phyloP scores from a whole-genome alignment of 495 filamentous ascomycete genomes.

The Hypomontagnella submonticulosa region DNA sequence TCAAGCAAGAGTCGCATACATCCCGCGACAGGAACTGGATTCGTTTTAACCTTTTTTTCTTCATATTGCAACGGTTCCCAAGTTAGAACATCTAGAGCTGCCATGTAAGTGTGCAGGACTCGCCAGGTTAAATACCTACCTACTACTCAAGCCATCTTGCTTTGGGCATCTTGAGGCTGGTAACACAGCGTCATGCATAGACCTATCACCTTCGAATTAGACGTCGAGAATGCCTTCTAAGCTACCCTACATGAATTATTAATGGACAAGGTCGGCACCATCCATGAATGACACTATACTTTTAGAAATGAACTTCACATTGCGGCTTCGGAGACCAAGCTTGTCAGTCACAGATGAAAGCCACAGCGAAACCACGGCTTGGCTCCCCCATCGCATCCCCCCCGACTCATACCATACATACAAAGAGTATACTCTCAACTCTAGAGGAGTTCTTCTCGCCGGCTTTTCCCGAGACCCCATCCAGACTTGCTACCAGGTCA shows the following conservation, averaged over 20 bases:
- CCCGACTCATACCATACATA: conserved; percentile 6
- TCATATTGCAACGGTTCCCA: conserved; percentile 4
- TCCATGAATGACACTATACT: conserved; percentile 38
- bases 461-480: conserved; percentile 43
- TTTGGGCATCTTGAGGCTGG: conserved; percentile 37
- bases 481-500: conserved; percentile 31
- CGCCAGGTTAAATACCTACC: conserved; percentile 30
- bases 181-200: conserved; percentile 43
- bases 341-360: conserved; percentile 13
- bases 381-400: conserved; percentile 1
- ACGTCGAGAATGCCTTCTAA: conserved; percentile 20
- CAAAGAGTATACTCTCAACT: conserved; percentile 13
- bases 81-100: conserved; percentile 31
- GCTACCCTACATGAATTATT: conserved; percentile 30
- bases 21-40: conserved; percentile 6
- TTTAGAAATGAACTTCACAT: conserved; percentile 42
- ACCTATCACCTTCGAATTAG: conserved; percentile 41
- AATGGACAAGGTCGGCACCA: conserved; percentile 35
- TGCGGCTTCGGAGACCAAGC: conserved; percentile 41
- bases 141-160: conserved; percentile 20
- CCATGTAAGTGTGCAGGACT: conserved; percentile 5
- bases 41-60: not conserved
- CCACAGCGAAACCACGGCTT: conserved; percentile 2
- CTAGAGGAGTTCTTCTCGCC: conserved; percentile 19
- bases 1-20: conserved; percentile 2